Evolutionary conservation across 2,329 filamentous ascomycete genomes (phyloP), one percentile per base, ranked within the genome.

Genomic region (Helicocarpus griseus): DNA sequence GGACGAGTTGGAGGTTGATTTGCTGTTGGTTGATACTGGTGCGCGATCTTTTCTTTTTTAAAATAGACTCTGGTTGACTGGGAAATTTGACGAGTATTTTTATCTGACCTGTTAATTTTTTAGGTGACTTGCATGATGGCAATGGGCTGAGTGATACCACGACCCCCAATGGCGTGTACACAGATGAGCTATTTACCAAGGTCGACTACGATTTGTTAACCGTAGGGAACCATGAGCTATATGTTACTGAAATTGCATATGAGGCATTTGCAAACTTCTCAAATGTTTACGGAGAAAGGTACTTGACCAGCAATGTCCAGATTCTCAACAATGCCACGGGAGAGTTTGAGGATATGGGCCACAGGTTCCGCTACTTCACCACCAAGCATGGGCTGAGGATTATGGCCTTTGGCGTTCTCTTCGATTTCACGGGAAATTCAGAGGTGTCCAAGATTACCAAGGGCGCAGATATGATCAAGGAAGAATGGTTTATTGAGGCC

Each of bases 161-260:
- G 0, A 67, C 63, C 1, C 75, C 75, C 2, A 81, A 83, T 55
- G 82, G 80, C 40, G 66, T 72, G 38, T 56, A 79, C 21, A 79
- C 78, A 1, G 77, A 77, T 54, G 68, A 67, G 1, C 72, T 79
- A 47, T 79, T 78, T 56, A 68, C 77, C 58, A 72, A 74, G 14
- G 56, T 78, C 28, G 72, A 78, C 52, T 79, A 79, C 56, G 77
- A 79, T 58, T 56, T 80, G 22, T 64, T 80, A 38, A 74, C 75
- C 2, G 77, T 78, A 52, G 77, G 79, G 2, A 84, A 85, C 61
- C 82, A 86, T 57, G 82, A 85, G 66, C 74, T 86, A 5, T 84
- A 85, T 60, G 73, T 81, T 8, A 75, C 77, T 8, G 75, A 80
- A 28, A 75, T 84, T 48, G 77, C 82, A 1, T 82, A 83, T 54